These are phyloP conservation scores for Trametes cingulata DNA, from an alignment of 768 basidiomycete species.

Conservation along the genomic window DNA sequence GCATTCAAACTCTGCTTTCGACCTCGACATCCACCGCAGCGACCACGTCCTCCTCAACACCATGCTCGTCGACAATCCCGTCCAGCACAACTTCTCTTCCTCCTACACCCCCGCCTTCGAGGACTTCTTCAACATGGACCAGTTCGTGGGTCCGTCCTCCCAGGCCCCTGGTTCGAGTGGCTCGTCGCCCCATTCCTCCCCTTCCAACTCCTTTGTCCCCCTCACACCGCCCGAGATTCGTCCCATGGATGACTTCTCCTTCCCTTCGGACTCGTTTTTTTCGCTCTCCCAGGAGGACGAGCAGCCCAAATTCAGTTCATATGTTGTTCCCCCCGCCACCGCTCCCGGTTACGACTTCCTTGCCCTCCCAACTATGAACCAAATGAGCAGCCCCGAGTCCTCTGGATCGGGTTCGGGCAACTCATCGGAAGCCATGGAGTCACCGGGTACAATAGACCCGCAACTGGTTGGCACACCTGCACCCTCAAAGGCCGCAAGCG, in stretches of 20 bases:
- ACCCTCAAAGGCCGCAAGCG: slow-evolving; percentile 43
- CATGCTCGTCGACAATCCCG: slow-evolving; percentile 48
- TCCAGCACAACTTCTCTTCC: slow-evolving; percentile 27
- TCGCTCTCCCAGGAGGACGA: slow-evolving; percentile 34
- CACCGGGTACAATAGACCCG: slow-evolving; percentile 61
- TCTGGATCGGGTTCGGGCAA: slow-evolving; percentile 24
- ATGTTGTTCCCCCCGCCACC: slow-evolving; percentile 27
- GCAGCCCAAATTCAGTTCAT: slow-evolving; percentile 28
- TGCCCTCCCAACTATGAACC: slow-evolving; percentile 25
- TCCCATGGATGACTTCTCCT: slow-evolving; percentile 22
- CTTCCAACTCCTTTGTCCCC: slow-evolving; percentile 30
- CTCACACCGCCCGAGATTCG: slow-evolving; percentile 30
- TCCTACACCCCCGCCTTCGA: slow-evolving; percentile 43
- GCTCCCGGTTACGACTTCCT: slow-evolving; percentile 42
- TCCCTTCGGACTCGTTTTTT: slow-evolving; percentile 24
- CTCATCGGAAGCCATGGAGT: slow-evolving; percentile 22
- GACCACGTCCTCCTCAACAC: background rate
- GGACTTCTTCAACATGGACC: slow-evolving; percentile 70
- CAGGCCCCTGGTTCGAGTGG: slow-evolving; percentile 24
- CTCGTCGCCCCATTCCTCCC: slow-evolving; percentile 31
- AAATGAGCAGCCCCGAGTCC: slow-evolving; percentile 32
- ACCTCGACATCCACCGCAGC: slow-evolving; percentile 10
- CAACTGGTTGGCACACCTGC: slow-evolving; percentile 73
- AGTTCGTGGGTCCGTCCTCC: slow-evolving; percentile 40
- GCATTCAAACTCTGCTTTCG: background rate